Base-by-base conservation (phyloP, 148 eudicot species). In the Fallopia convolvulus region DNA sequence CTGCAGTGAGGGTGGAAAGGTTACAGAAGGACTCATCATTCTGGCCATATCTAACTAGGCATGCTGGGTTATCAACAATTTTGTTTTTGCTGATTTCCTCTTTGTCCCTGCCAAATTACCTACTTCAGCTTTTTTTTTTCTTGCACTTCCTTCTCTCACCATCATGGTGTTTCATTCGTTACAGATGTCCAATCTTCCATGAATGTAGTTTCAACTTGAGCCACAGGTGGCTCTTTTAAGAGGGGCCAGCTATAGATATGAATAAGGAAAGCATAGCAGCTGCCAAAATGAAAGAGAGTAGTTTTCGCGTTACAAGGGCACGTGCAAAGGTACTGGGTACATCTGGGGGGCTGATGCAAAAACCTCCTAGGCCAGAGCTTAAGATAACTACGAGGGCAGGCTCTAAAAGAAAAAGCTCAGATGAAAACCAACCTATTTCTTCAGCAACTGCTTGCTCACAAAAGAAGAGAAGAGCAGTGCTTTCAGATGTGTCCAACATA, bases 401-500 rank as follows among this genome's bases (percentile, higher is more conserved):
- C 42, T 82, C 80, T 36, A 91, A 90, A 85, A 85, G 94, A 90
- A 66, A 81, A 17, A 85, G 87, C 61, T 71, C 88, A 50, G 96
- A 90, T 81, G 89, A 85, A 60, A 89, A 80, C 80, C 84, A 85
- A 41, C 32, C 82, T 33, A 39, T 79, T 21, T 76, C 55, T 76
- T 61, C 75, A 70, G 32, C 61, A 65, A 70, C 80, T 20, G 76
- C 83, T 52, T 75, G 33, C 80, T 72, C 76, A 65, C 94, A 82
- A 80, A 81, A 81, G 58, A 93, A 86, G 85, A 87, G 85, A 86
- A 86, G 90, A 81, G 88, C 89, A 75, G 89, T 86, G 32, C 90
- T 93, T 68, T 79, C 83, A 77, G 94, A 93, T 81, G 88, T 89
- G 70, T 91, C 97, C 61, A 93, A 93, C 74, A 80, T 81, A 44